Evolutionary conservation across 768 basidiomycete genomes (phyloP).

Genomic region (Glaciozyma antarctica): DNA sequence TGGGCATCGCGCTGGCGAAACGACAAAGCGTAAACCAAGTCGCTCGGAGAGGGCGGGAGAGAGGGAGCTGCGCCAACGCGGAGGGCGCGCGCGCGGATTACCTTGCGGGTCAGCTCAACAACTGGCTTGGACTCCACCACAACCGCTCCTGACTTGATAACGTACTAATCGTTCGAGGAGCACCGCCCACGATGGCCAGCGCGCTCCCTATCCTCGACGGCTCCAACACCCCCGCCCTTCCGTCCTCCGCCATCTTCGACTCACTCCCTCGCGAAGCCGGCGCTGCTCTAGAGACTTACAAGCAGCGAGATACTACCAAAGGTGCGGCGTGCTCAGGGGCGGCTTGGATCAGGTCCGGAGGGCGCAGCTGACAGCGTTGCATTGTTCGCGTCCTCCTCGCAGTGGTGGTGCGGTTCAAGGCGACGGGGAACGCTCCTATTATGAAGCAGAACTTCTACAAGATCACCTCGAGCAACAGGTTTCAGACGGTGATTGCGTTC

Average conservation of each 20-base stretch:
- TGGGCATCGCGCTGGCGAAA: too few relatives aligned
- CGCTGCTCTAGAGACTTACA: constrained; percentile 63
- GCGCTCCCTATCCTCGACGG: too few relatives aligned
- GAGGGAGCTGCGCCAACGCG: too few relatives aligned
- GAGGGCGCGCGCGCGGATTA: too few relatives aligned
- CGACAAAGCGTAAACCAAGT: too few relatives aligned
- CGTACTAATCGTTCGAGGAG: too few relatives aligned
- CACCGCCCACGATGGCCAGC: too few relatives aligned
- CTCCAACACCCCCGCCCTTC: not conserved
- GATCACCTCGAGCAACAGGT: constrained; percentile 85
- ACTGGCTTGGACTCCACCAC: too few relatives aligned
- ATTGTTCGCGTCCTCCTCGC: constrained; percentile 2
- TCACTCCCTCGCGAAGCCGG: constrained; percentile 41
- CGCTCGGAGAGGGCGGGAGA: too few relatives aligned
- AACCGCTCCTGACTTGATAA: too few relatives aligned
- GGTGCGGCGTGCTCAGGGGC: constrained; percentile 28
- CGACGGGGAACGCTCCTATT: constrained; percentile 92
- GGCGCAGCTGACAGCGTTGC: not conserved
- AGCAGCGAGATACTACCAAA: constrained; percentile 45
- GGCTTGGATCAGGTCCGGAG: not conserved
- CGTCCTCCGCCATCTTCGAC: not conserved
- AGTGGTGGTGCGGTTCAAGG: constrained; percentile 97
- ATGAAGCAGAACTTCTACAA: constrained; percentile 99
- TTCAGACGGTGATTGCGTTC: constrained; percentile 91
- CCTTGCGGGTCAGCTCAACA: too few relatives aligned